Evolutionary conservation across 2,329 filamentous ascomycete genomes (phyloP), one percentile per base, ranked within the genome.

Genomic region (Fusarium nanum): DNA sequence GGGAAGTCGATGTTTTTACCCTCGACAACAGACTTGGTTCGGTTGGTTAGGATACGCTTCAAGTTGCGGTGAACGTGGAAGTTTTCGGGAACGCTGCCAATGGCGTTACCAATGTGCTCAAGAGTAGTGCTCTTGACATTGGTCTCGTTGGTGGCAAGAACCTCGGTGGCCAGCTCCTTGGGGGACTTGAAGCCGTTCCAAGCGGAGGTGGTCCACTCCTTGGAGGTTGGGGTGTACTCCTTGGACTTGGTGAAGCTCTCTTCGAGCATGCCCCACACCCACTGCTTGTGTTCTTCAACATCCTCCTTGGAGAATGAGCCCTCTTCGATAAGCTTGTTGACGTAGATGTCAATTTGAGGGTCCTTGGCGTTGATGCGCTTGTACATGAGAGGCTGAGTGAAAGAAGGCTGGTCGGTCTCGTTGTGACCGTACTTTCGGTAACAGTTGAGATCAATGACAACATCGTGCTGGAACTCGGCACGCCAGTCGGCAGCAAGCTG

Each of bases 101-200:
- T 93, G 73, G 90, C 89, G 77, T 92, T 87, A 60, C 90, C 94
- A 78, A 99, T 93, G 81, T 94, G 90, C 80, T 93, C 89, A 66
- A 98, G 83, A 16, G 89, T 90, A 70, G 92, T 87, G 65, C 81
- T 78, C 68, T 92, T 90, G 46, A 98, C 91, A 52, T 90, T 92
- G 41, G 96, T 99, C 27, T 93, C 91, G 75, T 93, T 89, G 83
- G 99, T 96, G 53, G 95, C 94, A 54, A 99, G 86, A 47, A 98
- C 90, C 84, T 99, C 96, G 25, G 91, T 96, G 32, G 95, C 94
- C 69, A 99, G 87, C 83, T 99, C 96, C 86, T 98, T 98, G 76
- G 96, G 96, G 32, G 94, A 97, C 86, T 98, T 98, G 90, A 99
- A 98, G 68, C 95, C 95, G 84, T 99, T 97, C 96, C 96, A 99